phyloP scores from a whole-genome alignment of 2,329 filamentous ascomycete species.

The Gaeumannomyces tritici region DNA sequence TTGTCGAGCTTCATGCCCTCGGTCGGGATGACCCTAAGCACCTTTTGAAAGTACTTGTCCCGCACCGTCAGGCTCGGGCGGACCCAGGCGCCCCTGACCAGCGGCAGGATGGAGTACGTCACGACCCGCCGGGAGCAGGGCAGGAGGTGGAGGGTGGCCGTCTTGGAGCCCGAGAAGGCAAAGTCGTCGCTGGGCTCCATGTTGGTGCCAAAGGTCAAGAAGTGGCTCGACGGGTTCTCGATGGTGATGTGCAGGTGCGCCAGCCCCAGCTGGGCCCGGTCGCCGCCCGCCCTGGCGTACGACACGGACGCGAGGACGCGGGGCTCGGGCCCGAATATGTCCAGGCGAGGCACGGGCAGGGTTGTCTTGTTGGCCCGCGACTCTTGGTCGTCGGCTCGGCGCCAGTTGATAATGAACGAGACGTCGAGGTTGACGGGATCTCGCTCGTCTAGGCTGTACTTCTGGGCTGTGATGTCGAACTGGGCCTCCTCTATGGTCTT shows the following conservation, averaged over 20 bases:
- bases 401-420: slow-evolving; percentile 69
- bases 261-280: slow-evolving; percentile 15
- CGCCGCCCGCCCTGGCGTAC: slow-evolving; percentile 21
- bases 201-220: slow-evolving; percentile 80
- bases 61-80: slow-evolving; percentile 65
- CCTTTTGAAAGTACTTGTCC: slow-evolving; percentile 91
- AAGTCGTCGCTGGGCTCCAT: slow-evolving; percentile 94
- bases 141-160: slow-evolving; percentile 68
- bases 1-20: slow-evolving; percentile 65
- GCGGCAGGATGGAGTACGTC: slow-evolving; percentile 66
- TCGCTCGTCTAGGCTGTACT: slow-evolving; percentile 72
- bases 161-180: slow-evolving; percentile 84
- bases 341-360: slow-evolving; percentile 70
- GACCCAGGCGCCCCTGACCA: slow-evolving; percentile 57
- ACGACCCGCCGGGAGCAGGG: slow-evolving; percentile 68
- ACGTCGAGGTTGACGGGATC: slow-evolving; percentile 66
- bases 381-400: slow-evolving; percentile 33
- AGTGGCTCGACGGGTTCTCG: slow-evolving; percentile 91
- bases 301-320: slow-evolving; percentile 61
- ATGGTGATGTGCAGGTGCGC: slow-evolving; percentile 52
- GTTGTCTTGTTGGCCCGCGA: slow-evolving; percentile 47
- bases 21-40: slow-evolving; percentile 70
- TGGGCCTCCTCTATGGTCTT: slow-evolving; percentile 62
- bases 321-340: slow-evolving; percentile 75
- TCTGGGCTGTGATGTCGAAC: slow-evolving; percentile 68